Conservation (phyloP, 768 basidiomycete species). For the Daedaleopsis sinensis region DNA sequence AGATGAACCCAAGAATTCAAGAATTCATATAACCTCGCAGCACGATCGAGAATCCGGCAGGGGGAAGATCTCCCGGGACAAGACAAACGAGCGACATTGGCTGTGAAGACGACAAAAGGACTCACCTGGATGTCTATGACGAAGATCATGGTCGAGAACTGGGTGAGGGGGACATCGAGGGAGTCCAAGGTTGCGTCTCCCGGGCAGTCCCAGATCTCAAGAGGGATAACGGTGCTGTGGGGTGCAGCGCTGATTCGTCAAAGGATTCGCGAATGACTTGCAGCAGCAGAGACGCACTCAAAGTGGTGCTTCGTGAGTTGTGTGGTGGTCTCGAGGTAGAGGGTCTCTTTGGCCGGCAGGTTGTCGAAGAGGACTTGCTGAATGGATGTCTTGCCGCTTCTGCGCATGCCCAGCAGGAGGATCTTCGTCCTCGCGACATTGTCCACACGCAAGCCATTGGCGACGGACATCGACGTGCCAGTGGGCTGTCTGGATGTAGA, state of each 20-base stretch:
- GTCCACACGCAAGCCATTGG: background rate
- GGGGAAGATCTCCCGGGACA: background rate
- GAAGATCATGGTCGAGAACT: constrained; percentile 87
- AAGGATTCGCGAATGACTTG: constrained; percentile 8
- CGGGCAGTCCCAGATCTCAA: constrained; percentile 96
- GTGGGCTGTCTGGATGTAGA: constrained; percentile 10
- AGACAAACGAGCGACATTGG: background rate
- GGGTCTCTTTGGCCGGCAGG: constrained; percentile 79
- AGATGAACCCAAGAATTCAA: background rate
- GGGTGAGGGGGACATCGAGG: constrained; percentile 72
- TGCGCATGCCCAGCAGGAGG: constrained; percentile 71
- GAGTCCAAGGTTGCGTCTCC: constrained; percentile 80
- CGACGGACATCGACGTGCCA: background rate
- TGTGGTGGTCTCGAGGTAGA: constrained; percentile 88
- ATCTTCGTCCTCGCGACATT: constrained; percentile 59
- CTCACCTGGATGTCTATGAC: constrained; percentile 93
- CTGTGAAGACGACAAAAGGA: background rate
- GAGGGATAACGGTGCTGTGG: constrained; percentile 84
- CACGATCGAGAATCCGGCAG: background rate
- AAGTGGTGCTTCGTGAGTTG: constrained; percentile 72
- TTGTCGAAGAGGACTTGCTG: constrained; percentile 90
- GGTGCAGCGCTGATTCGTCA: constrained; percentile 2
- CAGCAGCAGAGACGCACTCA: constrained; percentile 60
- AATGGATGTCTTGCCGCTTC: constrained; percentile 92
- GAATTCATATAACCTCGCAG: background rate